Evolutionary conservation across 2,329 filamentous ascomycete species (phyloP).

Genomic region (Ilyonectria mors-panacis): DNA sequence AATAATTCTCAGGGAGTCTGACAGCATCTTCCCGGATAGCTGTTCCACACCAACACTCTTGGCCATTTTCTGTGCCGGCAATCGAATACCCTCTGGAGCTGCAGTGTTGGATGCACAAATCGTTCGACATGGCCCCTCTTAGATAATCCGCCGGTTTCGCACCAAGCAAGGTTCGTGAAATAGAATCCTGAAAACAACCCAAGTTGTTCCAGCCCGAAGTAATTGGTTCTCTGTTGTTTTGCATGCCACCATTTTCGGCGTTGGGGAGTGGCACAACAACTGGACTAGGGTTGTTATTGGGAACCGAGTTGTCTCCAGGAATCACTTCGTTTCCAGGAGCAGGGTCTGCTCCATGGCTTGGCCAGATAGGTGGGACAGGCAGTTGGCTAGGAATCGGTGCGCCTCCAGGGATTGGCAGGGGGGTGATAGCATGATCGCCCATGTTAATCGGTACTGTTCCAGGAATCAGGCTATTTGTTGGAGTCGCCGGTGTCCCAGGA

Average conservation of each 20-base stretch:
- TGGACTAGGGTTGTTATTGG: not conserved
- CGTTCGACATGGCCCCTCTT: conserved; percentile 61
- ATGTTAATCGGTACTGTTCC: not conserved
- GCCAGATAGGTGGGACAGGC: not conserved
- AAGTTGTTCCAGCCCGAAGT: conserved; percentile 47
- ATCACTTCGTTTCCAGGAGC: not conserved
- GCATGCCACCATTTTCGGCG: not conserved
- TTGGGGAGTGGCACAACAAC: not conserved
- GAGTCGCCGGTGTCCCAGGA: not conserved
- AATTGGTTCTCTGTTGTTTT: not conserved
- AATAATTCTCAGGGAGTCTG: conserved; percentile 44
- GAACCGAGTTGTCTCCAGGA: not conserved
- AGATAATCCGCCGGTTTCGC: conserved; percentile 46
- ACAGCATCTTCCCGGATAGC: conserved; percentile 43
- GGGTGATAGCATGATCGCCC: not conserved
- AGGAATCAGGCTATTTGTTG: not conserved
- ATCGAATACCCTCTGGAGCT: conserved; percentile 55
- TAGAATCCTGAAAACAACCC: conserved; percentile 52
- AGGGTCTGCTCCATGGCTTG: not conserved
- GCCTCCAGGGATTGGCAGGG: not conserved
- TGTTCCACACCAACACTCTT: conserved; percentile 67
- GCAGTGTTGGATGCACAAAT: conserved; percentile 65
- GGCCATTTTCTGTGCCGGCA: conserved; percentile 65
- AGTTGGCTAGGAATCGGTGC: not conserved
- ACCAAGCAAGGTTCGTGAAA: conserved; percentile 40